Conservation (phyloP, 1,284 basidiomycete species). For the Moesziomyces antarcticus region DNA sequence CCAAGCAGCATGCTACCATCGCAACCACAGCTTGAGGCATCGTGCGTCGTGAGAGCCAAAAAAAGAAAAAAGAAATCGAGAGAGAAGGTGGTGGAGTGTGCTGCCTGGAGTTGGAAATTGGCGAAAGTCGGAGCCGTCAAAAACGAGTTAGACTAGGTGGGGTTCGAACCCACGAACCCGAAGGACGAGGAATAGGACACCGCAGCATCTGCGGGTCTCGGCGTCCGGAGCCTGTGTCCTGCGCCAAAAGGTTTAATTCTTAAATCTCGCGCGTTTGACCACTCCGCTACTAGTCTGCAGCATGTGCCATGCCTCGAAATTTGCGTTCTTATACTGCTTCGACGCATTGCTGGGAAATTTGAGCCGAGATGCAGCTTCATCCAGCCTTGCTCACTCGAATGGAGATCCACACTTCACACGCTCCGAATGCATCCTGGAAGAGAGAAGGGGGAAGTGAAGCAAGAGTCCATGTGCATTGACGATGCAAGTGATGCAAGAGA, state of each 20-base stretch:
- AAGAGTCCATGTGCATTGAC: neutral
- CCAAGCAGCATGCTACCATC: neutral
- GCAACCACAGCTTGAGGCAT: neutral
- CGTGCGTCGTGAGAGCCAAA: too few species aligned
- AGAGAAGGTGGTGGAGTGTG: too few species aligned
- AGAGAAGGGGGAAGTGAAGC: neutral
- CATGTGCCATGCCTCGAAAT: neutral
- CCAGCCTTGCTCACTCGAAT: too few species aligned
- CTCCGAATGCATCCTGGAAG: neutral
- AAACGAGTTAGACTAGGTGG: conserved; percentile 21
- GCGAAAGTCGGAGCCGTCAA: neutral
- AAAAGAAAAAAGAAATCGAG: neutral
- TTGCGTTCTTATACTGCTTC: neutral
- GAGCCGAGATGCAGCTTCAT: neutral
- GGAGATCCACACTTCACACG: too few species aligned
- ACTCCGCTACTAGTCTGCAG: conserved; percentile 26
- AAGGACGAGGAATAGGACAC: conserved; percentile 20
- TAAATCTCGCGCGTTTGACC: conserved; percentile 32
- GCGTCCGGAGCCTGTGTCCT: conserved; percentile 3
- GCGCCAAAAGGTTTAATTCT: conserved; percentile 2
- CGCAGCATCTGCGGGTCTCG: conserved; percentile 1
- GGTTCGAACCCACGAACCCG: conserved; percentile 32
- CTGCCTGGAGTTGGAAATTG: too few species aligned
- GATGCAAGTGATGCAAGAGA: neutral
- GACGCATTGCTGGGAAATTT: neutral